Evolutionary conservation across 441 rosid species (phyloP).

Genomic region (Sinapis alba): DNA sequence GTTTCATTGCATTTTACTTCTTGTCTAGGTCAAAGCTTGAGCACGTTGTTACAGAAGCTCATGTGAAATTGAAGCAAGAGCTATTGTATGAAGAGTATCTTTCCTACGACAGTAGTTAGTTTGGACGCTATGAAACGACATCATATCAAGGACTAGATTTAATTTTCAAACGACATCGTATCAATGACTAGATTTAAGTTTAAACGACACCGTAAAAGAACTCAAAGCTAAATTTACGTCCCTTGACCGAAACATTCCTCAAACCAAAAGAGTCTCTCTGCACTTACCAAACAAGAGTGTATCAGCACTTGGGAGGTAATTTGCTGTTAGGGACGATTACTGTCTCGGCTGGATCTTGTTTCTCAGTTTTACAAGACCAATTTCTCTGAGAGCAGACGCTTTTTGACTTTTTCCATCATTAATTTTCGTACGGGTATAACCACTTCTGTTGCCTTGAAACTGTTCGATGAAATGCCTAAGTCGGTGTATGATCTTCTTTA

Average conservation of each 20-base stretch:
- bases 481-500: background rate
- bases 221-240: background rate
- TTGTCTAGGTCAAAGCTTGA: background rate
- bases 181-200: background rate
- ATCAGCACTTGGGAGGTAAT: background rate
- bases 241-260: background rate
- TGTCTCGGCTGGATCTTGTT: background rate
- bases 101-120: no score
- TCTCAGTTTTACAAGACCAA: background rate
- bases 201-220: background rate
- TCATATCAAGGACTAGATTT: background rate
- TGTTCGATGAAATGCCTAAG: slow-evolving; percentile 48
- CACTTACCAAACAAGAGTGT: no score
- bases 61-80: background rate
- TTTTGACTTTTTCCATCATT: background rate
- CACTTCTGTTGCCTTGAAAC: slow-evolving; percentile 10
- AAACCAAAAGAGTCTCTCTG: no score
- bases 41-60: background rate
- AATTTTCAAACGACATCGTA: background rate
- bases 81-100: background rate
- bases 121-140: background rate
- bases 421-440: background rate
- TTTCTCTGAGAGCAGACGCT: background rate
- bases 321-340: background rate
- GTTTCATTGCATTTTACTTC: background rate